Evolutionary conservation across 768 basidiomycete species (phyloP).

Genomic region (Ephemerocybe angulata): DNA sequence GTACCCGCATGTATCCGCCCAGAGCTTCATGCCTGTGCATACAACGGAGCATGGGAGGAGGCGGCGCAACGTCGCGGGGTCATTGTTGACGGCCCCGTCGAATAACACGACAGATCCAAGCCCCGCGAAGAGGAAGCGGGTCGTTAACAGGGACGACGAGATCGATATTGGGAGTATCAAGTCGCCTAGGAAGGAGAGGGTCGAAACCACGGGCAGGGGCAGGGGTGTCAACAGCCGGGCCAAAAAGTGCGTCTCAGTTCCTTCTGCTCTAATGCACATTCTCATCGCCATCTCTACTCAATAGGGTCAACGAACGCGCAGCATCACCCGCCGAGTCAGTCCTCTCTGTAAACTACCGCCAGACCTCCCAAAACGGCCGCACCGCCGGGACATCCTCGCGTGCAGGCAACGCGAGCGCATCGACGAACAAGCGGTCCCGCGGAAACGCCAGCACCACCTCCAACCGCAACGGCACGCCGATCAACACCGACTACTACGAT

Average conservation of each 20-base stretch:
- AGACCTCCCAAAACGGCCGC: constrained; percentile 37
- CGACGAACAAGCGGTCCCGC: constrained; percentile 2
- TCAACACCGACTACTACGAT: constrained; percentile 33
- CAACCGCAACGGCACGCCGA: constrained; percentile 40
- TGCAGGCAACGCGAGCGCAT: constrained; percentile 23
- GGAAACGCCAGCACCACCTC: constrained; percentile 36
- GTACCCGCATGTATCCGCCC: constrained; percentile 72
- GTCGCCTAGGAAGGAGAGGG: constrained; percentile 60
- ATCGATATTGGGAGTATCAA: constrained; percentile 42
- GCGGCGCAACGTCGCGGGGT: constrained; percentile 52
- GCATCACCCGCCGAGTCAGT: constrained; percentile 72
- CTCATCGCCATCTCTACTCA: background rate
- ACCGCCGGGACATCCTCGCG: constrained; percentile 18
- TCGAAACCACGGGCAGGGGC: constrained; percentile 43
- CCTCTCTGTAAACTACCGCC: constrained; percentile 66
- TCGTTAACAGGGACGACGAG: constrained; percentile 58
- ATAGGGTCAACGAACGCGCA: constrained; percentile 49
- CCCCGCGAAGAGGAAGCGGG: constrained; percentile 61
- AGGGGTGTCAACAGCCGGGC: constrained; percentile 52
- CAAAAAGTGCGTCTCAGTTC: constrained; percentile 51
- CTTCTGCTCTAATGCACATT: constrained; percentile 6
- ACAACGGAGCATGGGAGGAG: constrained; percentile 64
- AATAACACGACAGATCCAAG: constrained; percentile 54
- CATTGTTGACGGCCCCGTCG: constrained; percentile 41
- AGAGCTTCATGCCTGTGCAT: constrained; percentile 59